Evolutionary conservation across 169 alveolate species (phyloP), one percentile per base, ranked within the genome.

Genomic region (Plasmodium reichenowi): DNA sequence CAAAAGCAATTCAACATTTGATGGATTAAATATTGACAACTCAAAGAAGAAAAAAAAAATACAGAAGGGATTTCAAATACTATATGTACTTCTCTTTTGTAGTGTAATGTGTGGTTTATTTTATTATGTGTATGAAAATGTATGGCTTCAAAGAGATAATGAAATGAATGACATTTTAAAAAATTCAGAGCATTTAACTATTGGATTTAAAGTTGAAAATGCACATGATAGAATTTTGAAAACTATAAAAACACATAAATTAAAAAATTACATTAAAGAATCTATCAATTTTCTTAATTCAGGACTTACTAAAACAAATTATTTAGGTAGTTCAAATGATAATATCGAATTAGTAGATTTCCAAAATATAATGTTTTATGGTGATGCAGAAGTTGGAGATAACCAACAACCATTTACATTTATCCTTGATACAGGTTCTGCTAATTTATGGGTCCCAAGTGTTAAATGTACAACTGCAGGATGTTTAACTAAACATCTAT

Each of bases 401-500:
- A 75, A 75, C 9, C 74, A 75, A 12, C 88, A 75, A 63, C 15
- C 32, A 10, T 75, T 75, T 59, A 10, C 17, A 13, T 52, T 75
- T 75, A 8, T 63, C 24, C 64, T 38, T 38, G 97, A 95, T 72
- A 94, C 97, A 6, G 96, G 96, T 43, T 93, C 96, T 29, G 83
- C 95, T 72, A 94, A 94, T 90, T 73, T 94, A 43, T 95, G 97
- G 97, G 93, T 94, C 9, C 95, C 95, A 92, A 78, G 88, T 20
- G 63, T 45, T n/a, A 38, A 71, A 68, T 95, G 96, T 93, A 62
- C 24, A 15, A 59, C 58, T 38, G 29, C 74, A 22, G 54, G 72
- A 52, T 94, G 97, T 90, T 67, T 24, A 70, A 17, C 66, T 8
- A 96, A 95, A 93, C 38, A 86, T 66, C 68, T 88, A 20, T 95